phyloP scores from a whole-genome alignment of 768 basidiomycete genomes.

The Rhodocollybia butyracea region DNA sequence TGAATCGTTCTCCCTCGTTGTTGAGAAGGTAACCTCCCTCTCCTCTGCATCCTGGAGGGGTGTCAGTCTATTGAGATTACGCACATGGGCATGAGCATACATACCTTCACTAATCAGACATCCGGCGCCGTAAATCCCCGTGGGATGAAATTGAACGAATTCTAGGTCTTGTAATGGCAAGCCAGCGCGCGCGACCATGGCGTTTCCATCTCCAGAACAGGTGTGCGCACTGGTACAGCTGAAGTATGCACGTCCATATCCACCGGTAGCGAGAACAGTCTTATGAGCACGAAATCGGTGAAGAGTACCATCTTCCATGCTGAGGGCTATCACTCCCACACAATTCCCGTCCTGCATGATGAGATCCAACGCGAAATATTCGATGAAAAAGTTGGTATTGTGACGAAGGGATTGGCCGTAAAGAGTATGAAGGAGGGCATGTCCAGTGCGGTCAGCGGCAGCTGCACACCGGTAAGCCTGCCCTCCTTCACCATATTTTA shows the following conservation, averaged over 20 bases:
- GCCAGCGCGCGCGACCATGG: constrained; percentile 96
- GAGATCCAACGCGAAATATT: constrained; percentile 98
- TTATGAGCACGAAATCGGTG: constrained; percentile 98
- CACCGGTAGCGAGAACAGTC: constrained; percentile 97
- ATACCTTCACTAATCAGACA: constrained; percentile 97
- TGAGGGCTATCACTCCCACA: constrained; percentile 97
- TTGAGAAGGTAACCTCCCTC: constrained; percentile 99
- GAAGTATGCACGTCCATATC: constrained; percentile 97
- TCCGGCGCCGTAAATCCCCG: constrained; percentile 98
- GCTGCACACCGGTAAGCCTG: constrained; percentile 99
- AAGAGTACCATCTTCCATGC: constrained; percentile 99
- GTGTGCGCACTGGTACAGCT: constrained; percentile 99
- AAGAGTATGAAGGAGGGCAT: constrained; percentile 96
- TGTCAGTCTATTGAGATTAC: background rate
- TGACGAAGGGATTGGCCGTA: constrained; percentile 99
- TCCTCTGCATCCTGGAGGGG: constrained; percentile 81
- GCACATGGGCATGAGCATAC: constrained; percentile 10
- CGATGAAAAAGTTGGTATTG: constrained; percentile 99
- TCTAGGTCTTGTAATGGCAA: constrained; percentile 95
- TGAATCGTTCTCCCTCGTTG: constrained; percentile 98
- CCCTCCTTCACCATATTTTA: constrained; percentile 96
- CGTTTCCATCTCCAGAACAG: constrained; percentile 97
- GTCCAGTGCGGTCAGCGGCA: constrained; percentile 97
- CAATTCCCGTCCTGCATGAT: constrained; percentile 99
- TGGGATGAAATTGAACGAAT: constrained; percentile 99